Evolutionary conservation across 2,329 filamentous ascomycete genomes (phyloP), one percentile per base, ranked within the genome.

Genomic region (Cladosporium halotolerans): DNA sequence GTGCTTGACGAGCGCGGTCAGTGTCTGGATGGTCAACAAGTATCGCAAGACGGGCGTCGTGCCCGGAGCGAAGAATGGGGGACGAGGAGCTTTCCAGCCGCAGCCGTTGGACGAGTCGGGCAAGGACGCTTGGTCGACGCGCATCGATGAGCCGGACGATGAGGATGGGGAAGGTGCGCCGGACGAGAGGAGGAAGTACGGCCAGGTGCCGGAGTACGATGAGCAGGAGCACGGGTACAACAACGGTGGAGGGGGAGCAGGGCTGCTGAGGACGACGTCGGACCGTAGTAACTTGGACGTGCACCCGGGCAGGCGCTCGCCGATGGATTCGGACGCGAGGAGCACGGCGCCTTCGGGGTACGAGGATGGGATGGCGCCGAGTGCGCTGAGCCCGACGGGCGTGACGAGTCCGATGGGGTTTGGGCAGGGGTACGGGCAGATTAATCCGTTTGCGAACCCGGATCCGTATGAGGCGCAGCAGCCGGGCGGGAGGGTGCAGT

Each of bases 41-140:
- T 82, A 78, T 71, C 76, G 78, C 57, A 75, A 76, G 58, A 79
- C 78, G 44, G 80, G 80, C 55, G 74, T 75, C 45, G 72, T 81
- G 53, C 79, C 79, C 45, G 70, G 70, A 9, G 49, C 23, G 33
- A 55, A 52, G 19, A 58, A 52, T 13, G 48, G 51, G 59, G 70
- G 71, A 18, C 52, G 52, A 42, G 52, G 47, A 28, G 55, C 43
- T 28, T 47, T 47, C 51, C 36, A 56, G 28, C 55, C 63, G 28
- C 48, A 60, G 42, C 8, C 57, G 38, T 45, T 50, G n/a, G 73
- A 75, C 52, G 73, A 74, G 59, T 66, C 71, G 33, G 71, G 68
- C 23, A 72, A 67, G 55, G 76, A 73, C 66, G 67, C 70, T 13
- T 73, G 74, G 74, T 70, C 68, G 32, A 67, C 72, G 34, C 71